Base-by-base conservation (phyloP, 1,139 yeast species). In the Kodamaea arcana region DNA sequence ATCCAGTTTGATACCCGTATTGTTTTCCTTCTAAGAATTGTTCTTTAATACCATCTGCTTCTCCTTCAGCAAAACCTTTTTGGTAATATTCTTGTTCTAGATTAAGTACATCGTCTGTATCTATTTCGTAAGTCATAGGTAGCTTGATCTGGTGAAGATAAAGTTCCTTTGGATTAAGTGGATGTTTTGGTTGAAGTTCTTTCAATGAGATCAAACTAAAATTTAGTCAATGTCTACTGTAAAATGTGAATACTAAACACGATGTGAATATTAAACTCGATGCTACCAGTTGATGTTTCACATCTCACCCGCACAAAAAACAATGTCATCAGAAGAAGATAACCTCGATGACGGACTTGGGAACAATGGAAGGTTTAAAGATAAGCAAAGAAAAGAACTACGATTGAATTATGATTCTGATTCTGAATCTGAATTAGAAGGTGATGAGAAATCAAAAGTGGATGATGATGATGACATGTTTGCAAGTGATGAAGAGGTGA, bases 1-100 rank as follows among this genome's bases (percentile, higher is more conserved):
- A 83, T 0, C 88, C 94, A 0, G 87, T 81, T 50, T 85, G 94
- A 34, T 82, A 68, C 0, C 95, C 95, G 49, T 72, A 82, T 45
- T 82, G 85, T 46, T 78, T 79, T 2, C 95, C 95, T 53, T 84
- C 94, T 2, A 69, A 44, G 35, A 60, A 64, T 31, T 72, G 75
- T 29, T 65, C 62, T 30, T 46, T 49, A 0, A 72, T 58, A 1
- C 70, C 62, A 32, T 64, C 67, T 10, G 54, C 53, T 38, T 65
- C 67, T 2, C 92, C 90, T 29, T 80, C 81, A 33, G 55, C 50
- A 33, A 65, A 65, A 0, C 95, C 95, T 41, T 75, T 75, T 11
- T 69, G 54, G 51, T 82, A 85, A 52, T 69, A 79, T 54, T 69
- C 59, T 27, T 75, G 70, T 46, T 79, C 84, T 15, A 77, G 51